A percentile compares a stretch with the other conserved stretches of the same genome.
phyloP scores from a whole-genome alignment of 805 yeast species.

The Ogataea nitratoaversa region DNA sequence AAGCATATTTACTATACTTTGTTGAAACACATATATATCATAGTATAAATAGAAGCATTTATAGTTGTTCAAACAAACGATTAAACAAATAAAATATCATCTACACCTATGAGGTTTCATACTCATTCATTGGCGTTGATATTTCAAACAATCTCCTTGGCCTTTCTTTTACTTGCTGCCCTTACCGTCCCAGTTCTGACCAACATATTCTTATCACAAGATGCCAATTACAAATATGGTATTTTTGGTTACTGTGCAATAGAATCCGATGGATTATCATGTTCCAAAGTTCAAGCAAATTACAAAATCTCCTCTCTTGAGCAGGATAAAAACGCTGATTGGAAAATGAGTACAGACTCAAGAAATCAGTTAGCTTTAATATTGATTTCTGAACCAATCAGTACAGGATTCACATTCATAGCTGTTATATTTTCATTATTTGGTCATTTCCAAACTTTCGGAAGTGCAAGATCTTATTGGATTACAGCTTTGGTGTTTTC shows the following conservation, averaged over 20 bases:
- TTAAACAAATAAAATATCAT: too few relatives aligned
- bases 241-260: slow-evolving; percentile 59
- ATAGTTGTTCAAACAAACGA: neutral
- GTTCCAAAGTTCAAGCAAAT: slow-evolving; percentile 34
- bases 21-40: too few relatives aligned
- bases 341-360: slow-evolving; percentile 44
- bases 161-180: slow-evolving; percentile 56
- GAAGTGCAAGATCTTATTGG: slow-evolving; percentile 27
- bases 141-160: slow-evolving; percentile 51
- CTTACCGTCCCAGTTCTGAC: slow-evolving; percentile 57
- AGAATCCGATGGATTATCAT: slow-evolving; percentile 4
- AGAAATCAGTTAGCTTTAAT: slow-evolving; percentile 52
- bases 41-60: too few relatives aligned
- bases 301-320: slow-evolving; percentile 34
- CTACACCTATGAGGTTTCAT: neutral
- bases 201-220: slow-evolving; percentile 45
- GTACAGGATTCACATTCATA: slow-evolving; percentile 57
- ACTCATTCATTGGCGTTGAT: slow-evolving; percentile 33
- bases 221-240: slow-evolving; percentile 49
- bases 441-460: slow-evolving; percentile 24
- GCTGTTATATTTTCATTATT: slow-evolving; percentile 35
- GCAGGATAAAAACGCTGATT: slow-evolving; percentile 31
- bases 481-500: slow-evolving; percentile 42
- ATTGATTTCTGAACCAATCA: slow-evolving; percentile 59
- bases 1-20: too few relatives aligned